Percentiles rank a stretch among this genome's conserved stretches.
phyloP scores from a whole-genome alignment of 768 basidiomycete species.

The Pleurotus ostreatus region DNA sequence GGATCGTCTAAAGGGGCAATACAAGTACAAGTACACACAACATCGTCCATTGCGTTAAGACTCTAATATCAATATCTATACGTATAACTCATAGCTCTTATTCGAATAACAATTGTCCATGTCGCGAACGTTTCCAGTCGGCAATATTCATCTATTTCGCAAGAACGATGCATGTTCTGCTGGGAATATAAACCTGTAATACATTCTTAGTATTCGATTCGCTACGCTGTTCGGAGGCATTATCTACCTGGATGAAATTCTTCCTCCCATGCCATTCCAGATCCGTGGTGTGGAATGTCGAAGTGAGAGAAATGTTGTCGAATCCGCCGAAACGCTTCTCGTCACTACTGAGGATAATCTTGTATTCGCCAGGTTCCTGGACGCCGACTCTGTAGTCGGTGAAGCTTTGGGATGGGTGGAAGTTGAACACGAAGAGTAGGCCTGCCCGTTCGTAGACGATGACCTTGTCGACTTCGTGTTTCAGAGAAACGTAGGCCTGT shows the following conservation, averaged over 20 bases:
- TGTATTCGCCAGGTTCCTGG: slow-evolving; percentile 81
- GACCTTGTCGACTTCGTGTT: slow-evolving; percentile 90
- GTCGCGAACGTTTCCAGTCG: too few relatives aligned
- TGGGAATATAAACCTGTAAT: slow-evolving; percentile 67
- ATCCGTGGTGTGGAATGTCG: slow-evolving; percentile 74
- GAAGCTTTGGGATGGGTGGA: slow-evolving; percentile 88
- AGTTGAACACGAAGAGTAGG: slow-evolving; percentile 95
- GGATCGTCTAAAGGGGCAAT: too few relatives aligned
- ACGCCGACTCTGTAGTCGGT: slow-evolving; percentile 93
- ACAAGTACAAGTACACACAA: too few relatives aligned
- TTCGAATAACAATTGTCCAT: too few relatives aligned
- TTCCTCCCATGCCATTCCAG: slow-evolving; percentile 90
- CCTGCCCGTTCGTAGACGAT: slow-evolving; percentile 93
- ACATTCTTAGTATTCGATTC: too few relatives aligned
- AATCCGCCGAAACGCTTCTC: slow-evolving; percentile 90
- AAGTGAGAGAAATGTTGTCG: slow-evolving; percentile 64
- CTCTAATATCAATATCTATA: too few relatives aligned
- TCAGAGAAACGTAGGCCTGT: slow-evolving; percentile 90
- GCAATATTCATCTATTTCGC: slow-evolving; percentile 29
- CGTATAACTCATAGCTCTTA: too few relatives aligned
- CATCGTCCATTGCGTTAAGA: too few relatives aligned
- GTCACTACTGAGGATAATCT: slow-evolving; percentile 76
- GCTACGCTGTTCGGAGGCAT: neutral
- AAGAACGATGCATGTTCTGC: slow-evolving; percentile 64
- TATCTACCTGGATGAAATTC: slow-evolving; percentile 79